Conservation (phyloP, 192 early-diverging fungal species). For the Anaeromyces robustus region DNA sequence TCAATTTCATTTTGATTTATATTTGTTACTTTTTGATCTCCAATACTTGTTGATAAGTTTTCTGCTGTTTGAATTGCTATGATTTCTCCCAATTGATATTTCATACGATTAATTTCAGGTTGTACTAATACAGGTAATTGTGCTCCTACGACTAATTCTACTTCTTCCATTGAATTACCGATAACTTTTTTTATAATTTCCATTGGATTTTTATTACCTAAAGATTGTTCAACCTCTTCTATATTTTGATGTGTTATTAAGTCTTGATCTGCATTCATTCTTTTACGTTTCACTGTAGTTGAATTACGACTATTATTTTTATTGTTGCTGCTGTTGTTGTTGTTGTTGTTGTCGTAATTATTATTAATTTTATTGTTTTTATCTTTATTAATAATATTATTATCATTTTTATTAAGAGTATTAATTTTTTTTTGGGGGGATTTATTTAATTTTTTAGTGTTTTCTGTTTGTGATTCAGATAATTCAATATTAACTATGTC, state of each 20-base stretch:
- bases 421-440: too few relatives aligned
- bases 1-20: neutral
- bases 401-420: too few relatives aligned
- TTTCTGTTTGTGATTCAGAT: too few relatives aligned
- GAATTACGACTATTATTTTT: too few relatives aligned
- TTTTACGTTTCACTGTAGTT: too few relatives aligned
- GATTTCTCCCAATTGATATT: neutral
- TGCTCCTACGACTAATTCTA: neutral
- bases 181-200: neutral
- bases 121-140: neutral
- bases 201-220: neutral
- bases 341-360: too few relatives aligned
- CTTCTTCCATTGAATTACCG: neutral
- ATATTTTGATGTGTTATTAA: neutral
- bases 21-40: neutral
- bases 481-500: too few relatives aligned
- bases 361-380: too few relatives aligned
- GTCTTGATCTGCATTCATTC: neutral
- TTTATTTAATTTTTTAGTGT: too few relatives aligned
- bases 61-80: neutral
- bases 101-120: neutral
- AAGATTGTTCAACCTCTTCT: neutral
- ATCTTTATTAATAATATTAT: too few relatives aligned
- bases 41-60: too few relatives aligned
- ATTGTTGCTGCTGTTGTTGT: too few relatives aligned